Conservation (phyloP, 1,284 basidiomycete genomes). For the Puccinia brachypodii region DNA sequence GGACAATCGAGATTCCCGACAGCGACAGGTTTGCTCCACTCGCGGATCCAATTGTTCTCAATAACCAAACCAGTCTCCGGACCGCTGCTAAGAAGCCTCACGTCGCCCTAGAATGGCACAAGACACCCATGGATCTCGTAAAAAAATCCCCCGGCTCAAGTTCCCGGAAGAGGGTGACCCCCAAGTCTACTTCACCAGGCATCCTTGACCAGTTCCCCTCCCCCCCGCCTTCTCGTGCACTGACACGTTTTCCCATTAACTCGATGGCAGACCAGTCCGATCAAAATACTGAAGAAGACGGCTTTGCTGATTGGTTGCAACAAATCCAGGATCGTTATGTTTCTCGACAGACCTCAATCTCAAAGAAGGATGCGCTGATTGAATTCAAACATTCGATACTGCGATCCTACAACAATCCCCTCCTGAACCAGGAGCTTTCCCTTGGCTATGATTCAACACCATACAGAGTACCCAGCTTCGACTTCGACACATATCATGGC, state of each 20-base stretch:
- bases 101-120: not conserved
- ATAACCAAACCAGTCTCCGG: not conserved
- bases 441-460: not conserved
- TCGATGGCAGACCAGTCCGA: too few species aligned
- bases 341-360: not conserved
- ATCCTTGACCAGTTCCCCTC: constrained; percentile 2
- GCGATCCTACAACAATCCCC: not conserved
- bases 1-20: not conserved
- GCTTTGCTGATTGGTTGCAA: constrained; percentile 18
- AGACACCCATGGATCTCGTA: not conserved
- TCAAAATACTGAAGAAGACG: not conserved
- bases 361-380: not conserved
- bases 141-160: not conserved
- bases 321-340: not conserved
- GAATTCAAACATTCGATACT: constrained; percentile 2
- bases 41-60: not conserved
- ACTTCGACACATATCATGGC: constrained; percentile 7
- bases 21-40: not conserved
- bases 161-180: too few species aligned
- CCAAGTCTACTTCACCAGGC: not conserved
- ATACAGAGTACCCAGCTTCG: not conserved
- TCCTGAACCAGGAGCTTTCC: not conserved
- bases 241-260: not conserved
- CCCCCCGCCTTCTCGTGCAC: not conserved
- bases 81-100: not conserved